These are phyloP conservation scores for Thamnidium elegans DNA, from an alignment of 192 early-diverging fungal species.

Conservation along the genomic window DNA sequence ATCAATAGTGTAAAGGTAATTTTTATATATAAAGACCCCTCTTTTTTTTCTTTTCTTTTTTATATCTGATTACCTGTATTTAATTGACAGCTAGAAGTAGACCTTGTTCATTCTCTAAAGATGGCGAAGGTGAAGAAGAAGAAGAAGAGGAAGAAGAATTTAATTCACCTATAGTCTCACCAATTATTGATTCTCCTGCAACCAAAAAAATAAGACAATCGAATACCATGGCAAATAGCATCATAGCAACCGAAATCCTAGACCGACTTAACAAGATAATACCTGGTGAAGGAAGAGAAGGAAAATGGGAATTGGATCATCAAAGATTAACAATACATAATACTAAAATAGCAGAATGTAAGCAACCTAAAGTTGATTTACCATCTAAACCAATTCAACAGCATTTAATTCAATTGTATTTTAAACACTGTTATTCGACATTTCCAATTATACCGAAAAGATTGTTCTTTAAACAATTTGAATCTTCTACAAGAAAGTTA, in stretches of 20 bases:
- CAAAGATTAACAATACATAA: neutral
- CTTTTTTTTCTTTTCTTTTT: neutral
- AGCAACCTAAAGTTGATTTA: neutral
- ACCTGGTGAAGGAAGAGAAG: conserved; percentile 15
- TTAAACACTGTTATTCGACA: conserved; percentile 21
- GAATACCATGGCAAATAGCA: too few relatives aligned
- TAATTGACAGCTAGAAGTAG: conserved; percentile 28
- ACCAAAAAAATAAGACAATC: neutral
- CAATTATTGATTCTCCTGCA: neutral
- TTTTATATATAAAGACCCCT: neutral
- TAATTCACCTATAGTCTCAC: neutral
- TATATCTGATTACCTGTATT: neutral
- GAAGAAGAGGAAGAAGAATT: neutral
- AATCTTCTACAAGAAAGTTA: neutral
- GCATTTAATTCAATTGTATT: conserved; percentile 26
- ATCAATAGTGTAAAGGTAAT: conserved; percentile 29
- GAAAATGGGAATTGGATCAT: conserved; percentile 12
- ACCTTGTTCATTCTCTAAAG: conserved; percentile 37
- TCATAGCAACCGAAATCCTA: neutral
- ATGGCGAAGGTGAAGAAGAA: conserved; percentile 23
- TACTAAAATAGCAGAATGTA: neutral
- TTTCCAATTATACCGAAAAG: conserved; percentile 32
- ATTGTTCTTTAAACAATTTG: conserved; percentile 25
- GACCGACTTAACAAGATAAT: neutral
- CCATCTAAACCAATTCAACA: conserved; percentile 25